Base-by-base conservation (phyloP, 2,329 filamentous ascomycete genomes). In the Aspergillus brasiliensis region DNA sequence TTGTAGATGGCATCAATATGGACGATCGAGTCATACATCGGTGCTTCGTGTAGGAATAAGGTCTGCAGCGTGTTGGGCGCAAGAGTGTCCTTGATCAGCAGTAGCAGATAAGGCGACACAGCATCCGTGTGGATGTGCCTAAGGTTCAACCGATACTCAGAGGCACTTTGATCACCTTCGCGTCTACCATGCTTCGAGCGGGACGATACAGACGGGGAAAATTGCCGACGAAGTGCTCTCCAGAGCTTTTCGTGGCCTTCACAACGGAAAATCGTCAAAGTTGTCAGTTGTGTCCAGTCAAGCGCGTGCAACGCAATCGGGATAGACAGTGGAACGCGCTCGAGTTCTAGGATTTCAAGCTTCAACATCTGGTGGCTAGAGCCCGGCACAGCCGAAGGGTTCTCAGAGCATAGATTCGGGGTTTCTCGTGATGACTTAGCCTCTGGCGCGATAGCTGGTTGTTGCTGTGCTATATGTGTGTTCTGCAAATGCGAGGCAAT, bases 61-160 rank as follows among this genome's bases (percentile, higher is more conserved):
- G 87, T 87, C 74, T 95, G 89, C n/a, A 95, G 80, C 27, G 86
- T 89, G 72, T 95, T 91, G 1, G 91, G 91, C 19, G 88, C 88
- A 38, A 95, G 80, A 0, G 90, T 88, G 62, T 93, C 89, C 67
- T 89, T 91, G 62, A 95, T 81, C 70, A 95, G 94, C 1, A 82
- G 81, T 56, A 95, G 86, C 15, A 95, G 78, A 23, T 88, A 81
- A 7, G 84, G 80, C 1, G 90, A 90, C 2, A 90, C 88, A 11
- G 82, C 83, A 74, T 95, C 90, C 1, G 89, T 91, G 69, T 93
- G 89, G 13, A 95, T 83, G 64, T 88, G 85, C 75, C 88, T 92
- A 54, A 95, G 77, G 5, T 84, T 85, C 10, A 95, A 79, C 57
- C 82, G 81, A 67, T 88, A 89, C 54, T 87, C 84, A 67, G 51